Base-by-base conservation (phyloP, 2,329 filamentous ascomycete genomes). In the Rutstroemia sydowiana region DNA sequence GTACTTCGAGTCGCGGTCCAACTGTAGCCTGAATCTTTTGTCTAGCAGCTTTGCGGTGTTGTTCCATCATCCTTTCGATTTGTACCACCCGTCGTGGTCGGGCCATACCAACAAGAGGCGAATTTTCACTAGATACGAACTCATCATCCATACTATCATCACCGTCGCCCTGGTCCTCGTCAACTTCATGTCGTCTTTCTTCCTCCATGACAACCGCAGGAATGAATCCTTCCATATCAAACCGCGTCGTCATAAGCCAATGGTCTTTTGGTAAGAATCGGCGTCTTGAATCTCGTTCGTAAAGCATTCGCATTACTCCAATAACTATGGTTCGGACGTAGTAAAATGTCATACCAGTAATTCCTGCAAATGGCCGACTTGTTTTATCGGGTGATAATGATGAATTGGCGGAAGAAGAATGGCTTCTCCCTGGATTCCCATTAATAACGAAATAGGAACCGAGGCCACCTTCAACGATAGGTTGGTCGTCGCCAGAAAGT, bases 181-280 rank as follows among this genome's bases (percentile, higher is more conserved):
- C 76, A 52, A 84, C 74, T 11, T 90, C 77, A 51, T 82, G 78
- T 62, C 88, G 86, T 32, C 87, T 77, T 65, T 95, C 84, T 65
- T 96, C 90, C 68, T 98, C 93, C 42, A 82, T 76, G 2, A 96
- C 90, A 1, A 97, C 91, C 2, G 88, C 85, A 8, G 81, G 77
- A 42, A 95, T 86, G 63, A 97, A 97, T 0, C 85, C 82, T 56
- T 86, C 83, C 84, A 95, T 93, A 62, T 96, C 87, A 52, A 97
- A 88, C 55, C 82, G 85, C 1, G 74, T 75, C 2, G 87, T 93
- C 91, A 97, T 97, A 32, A 97, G 75, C 93, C 93, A 98, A 66
- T 95, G 91, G 45, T 82, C 79, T n/a, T 76, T 71, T 1, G 89
- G 86, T 20, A 97, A 71, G 65, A 97, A 97, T 28, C 79, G 83